Percentiles rank a stretch among this genome's conserved stretches.
Conservation (phyloP, 768 basidiomycete genomes). For the Harrya chromipes region DNA sequence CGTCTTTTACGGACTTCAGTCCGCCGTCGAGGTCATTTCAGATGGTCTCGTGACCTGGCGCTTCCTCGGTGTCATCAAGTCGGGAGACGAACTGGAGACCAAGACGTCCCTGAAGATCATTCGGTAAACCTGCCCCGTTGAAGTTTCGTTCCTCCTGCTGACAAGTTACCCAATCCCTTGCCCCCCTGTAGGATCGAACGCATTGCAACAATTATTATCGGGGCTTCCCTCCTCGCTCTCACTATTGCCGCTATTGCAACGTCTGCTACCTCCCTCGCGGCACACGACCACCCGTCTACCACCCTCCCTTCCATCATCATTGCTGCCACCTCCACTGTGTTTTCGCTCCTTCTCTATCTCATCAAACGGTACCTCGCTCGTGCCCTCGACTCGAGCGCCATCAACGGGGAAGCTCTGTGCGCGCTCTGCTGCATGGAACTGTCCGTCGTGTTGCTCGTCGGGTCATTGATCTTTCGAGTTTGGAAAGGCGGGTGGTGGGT, state of each 20-base stretch:
- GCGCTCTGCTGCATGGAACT: slow-evolving; percentile 44
- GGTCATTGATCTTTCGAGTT: slow-evolving; percentile 36
- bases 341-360: slow-evolving; percentile 43
- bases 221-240: slow-evolving; percentile 35
- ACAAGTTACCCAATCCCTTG: not conserved
- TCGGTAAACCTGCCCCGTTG: slow-evolving; percentile 5
- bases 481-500: slow-evolving; percentile 51
- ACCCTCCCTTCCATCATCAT: slow-evolving; percentile 43
- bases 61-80: slow-evolving; percentile 33
- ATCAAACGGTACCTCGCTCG: slow-evolving; percentile 44
- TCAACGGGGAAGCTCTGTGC: slow-evolving; percentile 44
- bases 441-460: slow-evolving; percentile 41
- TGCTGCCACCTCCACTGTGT: slow-evolving; percentile 36
- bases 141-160: not conserved
- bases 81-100: slow-evolving; percentile 30
- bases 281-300: slow-evolving; percentile 36
- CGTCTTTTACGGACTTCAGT: slow-evolving; percentile 49
- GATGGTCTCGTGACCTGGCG: slow-evolving; percentile 44
- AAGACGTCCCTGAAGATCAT: slow-evolving; percentile 8
- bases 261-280: slow-evolving; percentile 34
- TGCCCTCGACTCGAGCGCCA: slow-evolving; percentile 42
- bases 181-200: slow-evolving; percentile 34
- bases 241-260: slow-evolving; percentile 36
- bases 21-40: slow-evolving; percentile 45
- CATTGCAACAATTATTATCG: slow-evolving; percentile 35